Evolutionary conservation across 306 rosid genomes (phyloP).

Genomic region (Cicer yamashitae): DNA sequence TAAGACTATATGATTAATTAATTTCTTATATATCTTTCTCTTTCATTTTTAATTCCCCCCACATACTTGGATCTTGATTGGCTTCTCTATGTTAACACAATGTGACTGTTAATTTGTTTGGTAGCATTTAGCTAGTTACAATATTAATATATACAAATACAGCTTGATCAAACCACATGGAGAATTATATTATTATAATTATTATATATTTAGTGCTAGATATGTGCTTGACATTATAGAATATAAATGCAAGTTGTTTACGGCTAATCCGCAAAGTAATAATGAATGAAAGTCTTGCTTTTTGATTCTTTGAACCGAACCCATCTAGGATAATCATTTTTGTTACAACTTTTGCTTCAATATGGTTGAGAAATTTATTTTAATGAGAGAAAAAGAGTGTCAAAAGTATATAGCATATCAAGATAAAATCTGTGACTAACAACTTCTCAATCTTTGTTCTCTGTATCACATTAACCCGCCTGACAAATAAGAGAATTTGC

Average conservation of each 20-base stretch:
- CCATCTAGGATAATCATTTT: conserved; percentile 38
- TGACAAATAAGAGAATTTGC: no score
- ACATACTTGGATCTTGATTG: conserved; percentile 49
- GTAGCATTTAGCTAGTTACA: conserved; percentile 35
- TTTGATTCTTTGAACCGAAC: conserved; percentile 17
- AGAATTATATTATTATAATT: conserved; percentile 24
- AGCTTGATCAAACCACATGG: conserved; percentile 39
- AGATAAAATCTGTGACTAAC: conserved; percentile 11
- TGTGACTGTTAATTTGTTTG: conserved; percentile 30
- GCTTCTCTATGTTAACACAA: conserved; percentile 40
- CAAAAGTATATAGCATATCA: not conserved
- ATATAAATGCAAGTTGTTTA: conserved; percentile 40
- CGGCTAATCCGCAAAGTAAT: conserved; percentile 37
- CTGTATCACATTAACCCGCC: not conserved
- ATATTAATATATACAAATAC: not conserved
- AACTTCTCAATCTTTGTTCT: not conserved
- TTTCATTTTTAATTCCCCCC: conserved; percentile 28
- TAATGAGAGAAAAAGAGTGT: not conserved
- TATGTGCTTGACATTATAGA: conserved; percentile 29
- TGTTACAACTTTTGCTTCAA: conserved; percentile 37
- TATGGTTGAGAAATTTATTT: conserved; percentile 4
- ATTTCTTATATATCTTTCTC: not conserved
- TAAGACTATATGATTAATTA: conserved; percentile 38
- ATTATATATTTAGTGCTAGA: conserved; percentile 9
- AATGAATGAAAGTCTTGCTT: conserved; percentile 24